Conservation (phyloP, 345 rosid genomes). For the Eucalyptus brandiana region DNA sequence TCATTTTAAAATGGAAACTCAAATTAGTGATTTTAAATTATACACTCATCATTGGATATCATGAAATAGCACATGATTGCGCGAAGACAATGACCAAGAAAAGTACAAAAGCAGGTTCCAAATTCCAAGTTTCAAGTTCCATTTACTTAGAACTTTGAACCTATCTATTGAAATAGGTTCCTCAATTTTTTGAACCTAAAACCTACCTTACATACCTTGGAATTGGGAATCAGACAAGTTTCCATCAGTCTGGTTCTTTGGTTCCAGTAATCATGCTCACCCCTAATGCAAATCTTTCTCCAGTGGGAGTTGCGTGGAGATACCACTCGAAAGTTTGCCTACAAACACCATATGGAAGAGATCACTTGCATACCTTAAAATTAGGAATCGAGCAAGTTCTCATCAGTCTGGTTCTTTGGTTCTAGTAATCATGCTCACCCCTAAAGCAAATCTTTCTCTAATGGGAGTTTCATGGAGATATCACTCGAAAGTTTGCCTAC, state of each 20-base stretch:
- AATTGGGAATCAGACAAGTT: rapidly evolving
- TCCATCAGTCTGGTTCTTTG: neutral
- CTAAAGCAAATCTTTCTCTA: neutral
- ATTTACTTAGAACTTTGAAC: no score
- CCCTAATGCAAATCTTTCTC: neutral
- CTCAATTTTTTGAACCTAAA: no score
- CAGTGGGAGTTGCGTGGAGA: neutral
- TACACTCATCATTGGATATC: no score
- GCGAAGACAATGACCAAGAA: no score
- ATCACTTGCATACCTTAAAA: neutral
- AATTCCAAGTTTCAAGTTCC: no score
- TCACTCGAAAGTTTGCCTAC: neutral
- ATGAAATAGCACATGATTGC: no score
- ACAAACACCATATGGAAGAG: neutral
- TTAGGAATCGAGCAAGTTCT: rapidly evolving
- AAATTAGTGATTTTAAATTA: rapidly evolving
- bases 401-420: neutral
- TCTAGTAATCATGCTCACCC: neutral
- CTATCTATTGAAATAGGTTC: no score
- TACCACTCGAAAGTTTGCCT: neutral
- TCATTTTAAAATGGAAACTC: no score
- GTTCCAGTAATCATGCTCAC: neutral
- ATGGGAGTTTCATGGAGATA: neutral
- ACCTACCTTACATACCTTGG: no score
- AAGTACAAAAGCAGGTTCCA: no score